Conservation (phyloP, 1,284 basidiomycete species). For the Vanrija humicola region DNA sequence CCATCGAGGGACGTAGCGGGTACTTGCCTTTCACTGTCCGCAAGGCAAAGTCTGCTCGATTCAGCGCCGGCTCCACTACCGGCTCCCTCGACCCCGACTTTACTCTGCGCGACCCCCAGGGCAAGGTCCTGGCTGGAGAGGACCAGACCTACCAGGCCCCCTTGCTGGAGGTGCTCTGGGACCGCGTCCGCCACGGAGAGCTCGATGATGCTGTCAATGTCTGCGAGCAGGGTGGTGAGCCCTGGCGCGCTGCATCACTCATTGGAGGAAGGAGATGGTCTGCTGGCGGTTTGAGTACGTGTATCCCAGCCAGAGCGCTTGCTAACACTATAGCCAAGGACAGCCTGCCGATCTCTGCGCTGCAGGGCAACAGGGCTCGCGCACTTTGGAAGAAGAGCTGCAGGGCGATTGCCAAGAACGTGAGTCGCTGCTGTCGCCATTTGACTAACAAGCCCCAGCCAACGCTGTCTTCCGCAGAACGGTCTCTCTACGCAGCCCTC, state of each 20-base stretch:
- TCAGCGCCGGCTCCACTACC: conserved; percentile 7
- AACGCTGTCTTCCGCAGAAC: conserved; percentile 67
- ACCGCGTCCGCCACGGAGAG: conserved; percentile 56
- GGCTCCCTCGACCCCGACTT: conserved; percentile 45
- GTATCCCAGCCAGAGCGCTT: too few relatives aligned
- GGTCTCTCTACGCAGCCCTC: conserved; percentile 80
- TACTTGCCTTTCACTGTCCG: conserved; percentile 44
- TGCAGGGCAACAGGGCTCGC: conserved; percentile 64
- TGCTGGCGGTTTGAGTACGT: conserved; percentile 44
- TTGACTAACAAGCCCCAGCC: conserved; percentile 51
- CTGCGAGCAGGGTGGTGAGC: conserved; percentile 76
- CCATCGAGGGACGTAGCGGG: conserved; percentile 41
- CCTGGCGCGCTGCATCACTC: conserved; percentile 62
- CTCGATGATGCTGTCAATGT: conserved; percentile 77
- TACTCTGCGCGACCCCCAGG: conserved; percentile 42
- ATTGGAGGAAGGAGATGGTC: conserved; percentile 50
- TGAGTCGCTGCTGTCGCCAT: conserved; percentile 43
- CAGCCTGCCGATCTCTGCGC: conserved; percentile 10
- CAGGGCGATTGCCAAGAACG: conserved; percentile 70
- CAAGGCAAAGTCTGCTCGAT: conserved; percentile 25
- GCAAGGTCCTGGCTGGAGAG: conserved; percentile 38
- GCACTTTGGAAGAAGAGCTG: conserved; percentile 82
- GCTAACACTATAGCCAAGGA: conserved; percentile 50
- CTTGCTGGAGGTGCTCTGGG: conserved; percentile 41
- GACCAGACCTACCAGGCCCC: conserved; percentile 44